Conservation (phyloP, 768 basidiomycete species). For the Termitomyces sp. region DNA sequence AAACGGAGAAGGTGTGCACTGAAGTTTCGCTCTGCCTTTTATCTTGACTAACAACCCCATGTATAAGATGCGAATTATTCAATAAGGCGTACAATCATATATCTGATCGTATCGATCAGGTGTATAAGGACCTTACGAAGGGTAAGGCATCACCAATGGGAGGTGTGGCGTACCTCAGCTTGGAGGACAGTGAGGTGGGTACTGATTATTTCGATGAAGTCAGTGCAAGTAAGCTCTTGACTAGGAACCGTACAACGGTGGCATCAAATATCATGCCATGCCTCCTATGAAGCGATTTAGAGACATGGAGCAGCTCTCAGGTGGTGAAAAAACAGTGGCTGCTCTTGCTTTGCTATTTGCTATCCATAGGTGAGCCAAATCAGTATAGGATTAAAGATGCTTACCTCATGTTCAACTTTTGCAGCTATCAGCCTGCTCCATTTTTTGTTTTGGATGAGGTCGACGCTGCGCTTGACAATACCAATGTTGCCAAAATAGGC, state of each 20-base stretch:
- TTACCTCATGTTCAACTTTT: not conserved
- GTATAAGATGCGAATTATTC: constrained; percentile 69
- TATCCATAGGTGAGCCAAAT: constrained; percentile 73
- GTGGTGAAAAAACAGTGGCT: constrained; percentile 98
- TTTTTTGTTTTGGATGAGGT: constrained; percentile 99
- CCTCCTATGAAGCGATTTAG: constrained; percentile 99
- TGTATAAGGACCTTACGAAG: constrained; percentile 98
- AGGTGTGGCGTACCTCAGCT: constrained; percentile 92
- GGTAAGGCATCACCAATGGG: constrained; percentile 92
- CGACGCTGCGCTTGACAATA: constrained; percentile 96
- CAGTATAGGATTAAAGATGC: not conserved
- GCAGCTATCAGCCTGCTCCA: constrained; percentile 91
- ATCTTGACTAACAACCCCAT: not conserved
- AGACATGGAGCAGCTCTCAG: constrained; percentile 98
- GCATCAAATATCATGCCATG: constrained; percentile 99
- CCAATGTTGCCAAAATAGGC: constrained; percentile 96
- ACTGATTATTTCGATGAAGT: not conserved
- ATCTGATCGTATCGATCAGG: constrained; percentile 88
- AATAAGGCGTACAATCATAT: constrained; percentile 97
- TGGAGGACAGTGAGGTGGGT: constrained; percentile 92
- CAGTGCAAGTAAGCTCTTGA: not conserved
- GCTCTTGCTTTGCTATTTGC: constrained; percentile 96
- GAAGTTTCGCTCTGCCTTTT: not conserved
- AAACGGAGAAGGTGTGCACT: constrained; percentile 68
- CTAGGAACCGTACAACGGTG: constrained; percentile 63